Evolutionary conservation across 2,329 filamentous ascomycete species (phyloP), one percentile per base, ranked within the genome.

Genomic region (Tolypocladium guangdongense): DNA sequence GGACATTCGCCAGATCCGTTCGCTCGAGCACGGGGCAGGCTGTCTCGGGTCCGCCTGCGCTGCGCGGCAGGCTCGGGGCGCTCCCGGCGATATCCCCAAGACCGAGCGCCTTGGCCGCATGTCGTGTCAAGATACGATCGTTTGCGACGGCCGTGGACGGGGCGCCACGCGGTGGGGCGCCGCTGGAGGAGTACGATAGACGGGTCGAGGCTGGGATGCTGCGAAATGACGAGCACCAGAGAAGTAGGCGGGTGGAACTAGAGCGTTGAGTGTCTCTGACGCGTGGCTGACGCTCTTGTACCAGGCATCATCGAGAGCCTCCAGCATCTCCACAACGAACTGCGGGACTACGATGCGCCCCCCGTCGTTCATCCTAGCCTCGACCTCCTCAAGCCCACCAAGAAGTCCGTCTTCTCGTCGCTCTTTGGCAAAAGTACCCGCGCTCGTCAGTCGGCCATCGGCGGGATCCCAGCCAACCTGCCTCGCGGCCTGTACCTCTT

Each of bases 401-500:
- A 73, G 55, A 79, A 76, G 58, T 81, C 78, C 2, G 59, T 84
- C 12, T 76, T 86, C 50, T 76, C 77, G 27, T 82, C 82, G 3
- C 72, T 87, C 51, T 87, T 90, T 60, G 78, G 83, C 14, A 68
- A 72, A 14, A 70, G 70, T 61, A 55, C 68, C 61, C 60, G 71
- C 61, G 53, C 65, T 53, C n/a, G n/a, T n/a, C 58, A 68, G 62
- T 54, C 68, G 54, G 57, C 69, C 60, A 71, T 77, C 18, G 70
- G 71, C 51, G 69, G 72, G 7, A 87, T 95, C 24, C 84, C 90
- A 1, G 70, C 78, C n/a, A 78, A 86, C 58, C 75, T 96, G 1
- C 93, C 93, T 0, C 87, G 89, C 59, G 93, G 93, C 0, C 72
- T 99, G 35, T 99, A 99, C 70, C 86, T 99, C 68, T 96, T 88